phyloP scores from a whole-genome alignment of 1,284 basidiomycete genomes.

The Gymnopus androsaceus region DNA sequence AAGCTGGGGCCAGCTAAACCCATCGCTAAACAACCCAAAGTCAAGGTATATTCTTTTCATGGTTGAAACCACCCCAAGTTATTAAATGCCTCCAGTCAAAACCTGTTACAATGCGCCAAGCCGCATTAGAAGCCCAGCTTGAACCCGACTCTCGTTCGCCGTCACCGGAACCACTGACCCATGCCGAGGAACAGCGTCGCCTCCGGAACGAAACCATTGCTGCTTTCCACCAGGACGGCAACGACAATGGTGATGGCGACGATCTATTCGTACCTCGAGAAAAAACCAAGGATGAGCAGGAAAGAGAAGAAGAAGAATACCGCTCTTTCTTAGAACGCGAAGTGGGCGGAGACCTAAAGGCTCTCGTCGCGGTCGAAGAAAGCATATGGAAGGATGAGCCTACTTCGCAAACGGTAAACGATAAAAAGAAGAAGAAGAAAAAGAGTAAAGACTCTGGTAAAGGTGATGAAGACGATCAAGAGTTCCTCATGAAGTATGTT shows the following conservation, averaged over 20 bases:
- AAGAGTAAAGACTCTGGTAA: slow-evolving; percentile 15
- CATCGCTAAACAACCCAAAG: slow-evolving; percentile 36
- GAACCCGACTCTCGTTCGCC: slow-evolving; percentile 53
- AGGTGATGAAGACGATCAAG: slow-evolving; percentile 65
- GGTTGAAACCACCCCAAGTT: slow-evolving; percentile 1
- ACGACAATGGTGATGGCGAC: slow-evolving; percentile 56
- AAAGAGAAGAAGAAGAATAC: slow-evolving; percentile 81
- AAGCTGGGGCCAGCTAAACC: slow-evolving; percentile 39
- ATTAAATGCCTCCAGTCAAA: slow-evolving; percentile 43
- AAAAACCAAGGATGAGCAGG: slow-evolving; percentile 75
- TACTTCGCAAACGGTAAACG: slow-evolving; percentile 33
- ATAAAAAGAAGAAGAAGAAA: slow-evolving; percentile 33
- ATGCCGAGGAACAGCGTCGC: slow-evolving; percentile 76
- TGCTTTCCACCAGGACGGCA: slow-evolving; percentile 68
- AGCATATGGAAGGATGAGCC: slow-evolving; percentile 27
- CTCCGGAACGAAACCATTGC: slow-evolving; percentile 84
- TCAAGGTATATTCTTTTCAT: slow-evolving; percentile 47
- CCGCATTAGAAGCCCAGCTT: slow-evolving; percentile 58
- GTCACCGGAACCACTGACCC: slow-evolving; percentile 56
- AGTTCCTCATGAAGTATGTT: slow-evolving; percentile 89
- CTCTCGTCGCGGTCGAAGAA: slow-evolving; percentile 48
- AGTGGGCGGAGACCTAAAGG: slow-evolving; percentile 75
- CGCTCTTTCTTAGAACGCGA: slow-evolving; percentile 78
- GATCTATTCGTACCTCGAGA: slow-evolving; percentile 74
- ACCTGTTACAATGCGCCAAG: slow-evolving; percentile 63